Evolutionary conservation across 2,329 filamentous ascomycete genomes (phyloP).

Genomic region (Dothidotthia symphoricarpi): DNA sequence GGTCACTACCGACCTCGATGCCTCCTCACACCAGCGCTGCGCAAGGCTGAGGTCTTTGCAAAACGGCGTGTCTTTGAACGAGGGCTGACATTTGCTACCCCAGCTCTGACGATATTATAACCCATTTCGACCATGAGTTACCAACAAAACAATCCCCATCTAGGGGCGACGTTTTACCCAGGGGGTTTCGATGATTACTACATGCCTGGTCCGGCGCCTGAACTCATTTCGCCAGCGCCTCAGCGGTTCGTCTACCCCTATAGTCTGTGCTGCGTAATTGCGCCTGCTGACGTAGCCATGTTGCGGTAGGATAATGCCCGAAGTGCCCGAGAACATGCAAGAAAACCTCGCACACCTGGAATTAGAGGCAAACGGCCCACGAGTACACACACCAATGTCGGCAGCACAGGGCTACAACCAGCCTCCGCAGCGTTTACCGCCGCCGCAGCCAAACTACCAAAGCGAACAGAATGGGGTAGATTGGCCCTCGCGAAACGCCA

Average conservation of each 20-base stretch:
- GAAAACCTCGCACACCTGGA: conserved; percentile 90
- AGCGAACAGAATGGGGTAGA: conserved; percentile 26
- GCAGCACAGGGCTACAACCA: conserved; percentile 31
- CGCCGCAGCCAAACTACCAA: conserved; percentile 33
- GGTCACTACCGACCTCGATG: not conserved
- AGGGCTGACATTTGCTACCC: conserved; percentile 27
- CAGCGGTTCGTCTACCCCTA: conserved; percentile 57
- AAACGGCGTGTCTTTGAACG: conserved; percentile 18
- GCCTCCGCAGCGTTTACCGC: conserved; percentile 28
- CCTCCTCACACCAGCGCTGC: not conserved
- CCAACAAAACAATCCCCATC: conserved; percentile 36
- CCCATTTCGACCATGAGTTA: conserved; percentile 35
- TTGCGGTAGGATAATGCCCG: conserved; percentile 75
- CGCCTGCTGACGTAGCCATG: conserved; percentile 31
- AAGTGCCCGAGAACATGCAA: conserved; percentile 96
- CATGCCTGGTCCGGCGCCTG: conserved; percentile 56
- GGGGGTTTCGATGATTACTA: conserved; percentile 67
- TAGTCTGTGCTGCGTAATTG: conserved; percentile 21
- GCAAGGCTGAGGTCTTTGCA: conserved; percentile 15
- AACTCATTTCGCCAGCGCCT: conserved; percentile 67
- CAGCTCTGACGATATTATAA: conserved; percentile 1
- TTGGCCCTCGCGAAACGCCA: conserved; percentile 35
- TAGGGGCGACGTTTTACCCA: conserved; percentile 64
- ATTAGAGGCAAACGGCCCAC: conserved; percentile 64
- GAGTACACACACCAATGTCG: conserved; percentile 30